Conservation (phyloP, 495 filamentous ascomycete genomes). For the Wilcoxina mikolae region DNA sequence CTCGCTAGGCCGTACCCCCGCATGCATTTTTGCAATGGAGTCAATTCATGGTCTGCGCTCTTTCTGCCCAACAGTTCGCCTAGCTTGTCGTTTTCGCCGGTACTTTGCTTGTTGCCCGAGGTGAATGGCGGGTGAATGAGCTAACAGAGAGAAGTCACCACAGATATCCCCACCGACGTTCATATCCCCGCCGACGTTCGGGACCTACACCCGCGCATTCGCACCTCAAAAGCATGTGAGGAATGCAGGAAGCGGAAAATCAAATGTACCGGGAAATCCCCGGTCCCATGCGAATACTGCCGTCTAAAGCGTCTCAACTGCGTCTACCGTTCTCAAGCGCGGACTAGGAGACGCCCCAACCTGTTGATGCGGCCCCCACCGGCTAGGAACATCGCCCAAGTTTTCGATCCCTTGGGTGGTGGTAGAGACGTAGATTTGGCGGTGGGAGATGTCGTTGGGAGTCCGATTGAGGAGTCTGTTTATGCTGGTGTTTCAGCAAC, state of each 20-base stretch:
- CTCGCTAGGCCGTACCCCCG: no score
- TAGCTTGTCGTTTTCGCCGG: no score
- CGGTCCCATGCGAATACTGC: slow-evolving; percentile 4
- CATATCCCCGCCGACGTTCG: no score
- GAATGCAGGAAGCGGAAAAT: slow-evolving; percentile 8
- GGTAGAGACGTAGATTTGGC: neutral
- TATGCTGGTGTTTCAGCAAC: slow-evolving; percentile 5
- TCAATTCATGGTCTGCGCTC: no score
- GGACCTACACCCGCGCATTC: no score
- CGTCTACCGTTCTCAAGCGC: neutral
- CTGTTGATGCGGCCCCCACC: neutral
- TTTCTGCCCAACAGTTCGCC: no score
- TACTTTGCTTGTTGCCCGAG: no score
- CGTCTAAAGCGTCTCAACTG: neutral
- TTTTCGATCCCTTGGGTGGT: neutral
- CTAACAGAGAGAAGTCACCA: no score
- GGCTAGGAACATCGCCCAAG: neutral
- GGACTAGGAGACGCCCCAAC: neutral
- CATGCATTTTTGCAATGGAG: no score
- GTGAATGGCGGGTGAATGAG: no score
- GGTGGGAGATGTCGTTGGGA: neutral
- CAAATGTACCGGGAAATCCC: slow-evolving; percentile 2
- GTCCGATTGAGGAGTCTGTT: neutral
- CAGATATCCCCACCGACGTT: no score
- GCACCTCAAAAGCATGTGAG: slow-evolving; percentile 5